These are phyloP conservation scores for Pseudogymnoascus sp. DNA, from an alignment of 2,329 filamentous ascomycete species.

Conservation along the genomic window DNA sequence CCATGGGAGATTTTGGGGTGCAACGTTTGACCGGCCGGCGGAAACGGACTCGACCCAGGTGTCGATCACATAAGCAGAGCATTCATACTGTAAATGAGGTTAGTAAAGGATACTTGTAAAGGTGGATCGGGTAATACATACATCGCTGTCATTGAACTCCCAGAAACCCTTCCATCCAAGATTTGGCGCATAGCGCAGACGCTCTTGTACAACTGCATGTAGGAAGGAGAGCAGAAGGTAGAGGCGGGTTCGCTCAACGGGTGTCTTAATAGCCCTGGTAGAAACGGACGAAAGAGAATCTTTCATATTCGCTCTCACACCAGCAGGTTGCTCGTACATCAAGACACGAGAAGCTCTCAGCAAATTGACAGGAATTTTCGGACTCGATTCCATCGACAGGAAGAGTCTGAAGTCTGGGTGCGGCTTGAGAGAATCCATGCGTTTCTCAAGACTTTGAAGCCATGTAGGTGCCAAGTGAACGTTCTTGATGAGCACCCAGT, in stretches of 20 bases:
- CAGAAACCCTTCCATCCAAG: slow-evolving; percentile 98
- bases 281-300: slow-evolving; percentile 84
- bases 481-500: slow-evolving; percentile 98
- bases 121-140: slow-evolving; percentile 45
- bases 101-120: slow-evolving; percentile 23
- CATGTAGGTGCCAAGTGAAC: slow-evolving; percentile 93
- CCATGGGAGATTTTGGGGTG: slow-evolving; percentile 91
- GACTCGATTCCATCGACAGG: slow-evolving; percentile 95
- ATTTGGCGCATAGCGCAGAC: slow-evolving; percentile 84
- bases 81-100: slow-evolving; percentile 66
- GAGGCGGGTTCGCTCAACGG: slow-evolving; percentile 81
- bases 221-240: slow-evolving; percentile 90
- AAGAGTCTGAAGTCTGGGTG: slow-evolving; percentile 90
- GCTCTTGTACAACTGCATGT: slow-evolving; percentile 91
- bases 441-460: slow-evolving; percentile 95
- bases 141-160: slow-evolving; percentile 99
- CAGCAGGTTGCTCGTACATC: slow-evolving; percentile 97
- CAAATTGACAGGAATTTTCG: slow-evolving; percentile 93
- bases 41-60: slow-evolving; percentile 83
- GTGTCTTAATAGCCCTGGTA: slow-evolving; percentile 65
- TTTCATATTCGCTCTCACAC: slow-evolving; percentile 96
- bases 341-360: slow-evolving; percentile 87
- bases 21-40: slow-evolving; percentile 81
- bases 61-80: slow-evolving; percentile 90
- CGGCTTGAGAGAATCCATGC: slow-evolving; percentile 89